Evolutionary conservation across 1,284 basidiomycete genomes (phyloP), one percentile per base, ranked within the genome.

Genomic region (Veloporphyrellus conicus): DNA sequence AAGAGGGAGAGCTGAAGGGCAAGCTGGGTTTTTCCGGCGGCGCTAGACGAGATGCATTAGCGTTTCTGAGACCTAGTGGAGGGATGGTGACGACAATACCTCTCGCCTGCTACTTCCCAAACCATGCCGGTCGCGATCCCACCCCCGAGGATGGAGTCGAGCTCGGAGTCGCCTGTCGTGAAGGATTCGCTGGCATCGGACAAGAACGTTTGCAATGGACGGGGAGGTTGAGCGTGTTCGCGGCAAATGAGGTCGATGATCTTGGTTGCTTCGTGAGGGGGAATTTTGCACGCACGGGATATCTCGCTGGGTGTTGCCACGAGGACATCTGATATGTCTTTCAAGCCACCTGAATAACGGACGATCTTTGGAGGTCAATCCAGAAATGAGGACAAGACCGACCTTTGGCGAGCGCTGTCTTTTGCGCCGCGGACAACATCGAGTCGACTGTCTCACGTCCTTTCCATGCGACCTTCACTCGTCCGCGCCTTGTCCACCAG

Each of bases 41-140:
- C 83, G 64, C 91, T 94, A 57, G 15, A 32, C 41, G 27, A 40
- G 40, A 52, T 14, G 28, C n/a, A 18, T 58, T 25, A 51, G 39
- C 32, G 27, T 29, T 40, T 29, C 34, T 11, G 23, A 34, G 20
- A 29, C n/a, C 12, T 16, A 28, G 25, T 22, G 36, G 36, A 27
- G 14, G 32, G 14, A 41, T 29, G 32, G 37, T 41, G 47, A 31
- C 41, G 47, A 42, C 20, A 27, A 42, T 66, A 90, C 90, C 90
- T 90, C 72, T 93, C 89, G n/a, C 91, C 91, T 12, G 77, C 80
- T 32, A 93, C 68, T 61, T 94, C 91, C 78, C 87, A 93, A 14
- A 94, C 55, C 75, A 84, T 83, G 1, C 89, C 83, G 2, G 84
- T 79, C 43, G 77, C 70, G 14, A 93, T 73, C 4, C 91, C 91